Evolutionary conservation across 169 alveolate genomes (phyloP).

Genomic region (Cyclospora cayetanensis): DNA sequence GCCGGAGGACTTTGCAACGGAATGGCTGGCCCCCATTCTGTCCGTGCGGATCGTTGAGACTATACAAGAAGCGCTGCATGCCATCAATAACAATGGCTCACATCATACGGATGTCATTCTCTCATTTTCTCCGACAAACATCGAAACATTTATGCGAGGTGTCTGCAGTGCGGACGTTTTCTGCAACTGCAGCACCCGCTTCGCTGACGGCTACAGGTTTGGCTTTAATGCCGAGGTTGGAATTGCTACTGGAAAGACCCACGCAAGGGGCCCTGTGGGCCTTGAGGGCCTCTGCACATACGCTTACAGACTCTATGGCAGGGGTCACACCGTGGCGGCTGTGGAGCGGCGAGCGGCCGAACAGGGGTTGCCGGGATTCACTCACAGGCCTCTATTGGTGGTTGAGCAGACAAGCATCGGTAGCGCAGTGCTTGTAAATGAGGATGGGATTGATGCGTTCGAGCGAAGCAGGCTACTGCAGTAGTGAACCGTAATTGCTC

Average conservation of each 20-base stretch:
- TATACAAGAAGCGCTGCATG: constrained; percentile 77
- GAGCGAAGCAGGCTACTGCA: not conserved
- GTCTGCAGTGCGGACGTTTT: constrained; percentile 81
- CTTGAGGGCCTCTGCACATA: constrained; percentile 80
- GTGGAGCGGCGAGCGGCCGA: constrained; percentile 13
- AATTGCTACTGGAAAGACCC: constrained; percentile 80
- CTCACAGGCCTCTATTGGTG: not conserved
- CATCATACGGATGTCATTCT: constrained; percentile 83
- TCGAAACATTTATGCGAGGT: constrained; percentile 70
- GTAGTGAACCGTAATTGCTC: too few relatives aligned
- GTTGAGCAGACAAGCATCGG: not conserved
- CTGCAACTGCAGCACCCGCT: constrained; percentile 81
- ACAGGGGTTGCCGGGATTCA: not conserved
- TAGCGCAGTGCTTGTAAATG: not conserved
- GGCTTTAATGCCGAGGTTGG: constrained; percentile 86
- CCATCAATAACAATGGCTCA: constrained; percentile 81
- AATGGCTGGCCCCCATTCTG: constrained; percentile 73
- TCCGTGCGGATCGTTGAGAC: constrained; percentile 72
- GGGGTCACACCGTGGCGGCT: constrained; percentile 78
- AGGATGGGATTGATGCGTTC: constrained; percentile 28
- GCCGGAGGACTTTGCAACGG: constrained; percentile 73
- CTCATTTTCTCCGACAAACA: constrained; percentile 57
- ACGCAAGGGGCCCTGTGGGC: constrained; percentile 86
- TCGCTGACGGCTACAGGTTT: constrained; percentile 83
- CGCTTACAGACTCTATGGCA: constrained; percentile 76